Evolutionary conservation across 257 asterid species (phyloP), one percentile per base, ranked within the genome.

Genomic region (Capsicum chinense): DNA sequence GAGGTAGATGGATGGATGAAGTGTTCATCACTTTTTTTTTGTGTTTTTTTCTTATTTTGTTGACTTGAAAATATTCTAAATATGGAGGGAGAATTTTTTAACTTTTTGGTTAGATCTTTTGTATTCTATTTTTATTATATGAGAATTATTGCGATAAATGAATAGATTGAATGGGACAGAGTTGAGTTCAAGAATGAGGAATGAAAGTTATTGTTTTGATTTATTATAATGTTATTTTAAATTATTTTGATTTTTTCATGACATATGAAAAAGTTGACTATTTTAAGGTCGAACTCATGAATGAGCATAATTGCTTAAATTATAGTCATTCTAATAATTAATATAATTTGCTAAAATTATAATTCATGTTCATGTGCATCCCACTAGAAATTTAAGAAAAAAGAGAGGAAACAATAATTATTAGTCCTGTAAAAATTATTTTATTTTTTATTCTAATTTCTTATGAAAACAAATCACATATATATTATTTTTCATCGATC

Each of bases 191-290:
- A 37, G 13, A 68, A 39, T 7, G 5, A 42, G 7, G 21, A 4
- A 35, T 66, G 73, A 64, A 64, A 26, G n/a, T 12, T 7, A 68
- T 68, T 37, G 52, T 0, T 68, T 68, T 37, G 16, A 44, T 42
- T 70, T 26, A 26, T 1, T 70, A 42, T 70, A 17, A 70, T 69
- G 50, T 67, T 11, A 68, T 68, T 68, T 68, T 15, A 0, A 68
- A 68, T 39, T 7, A 8, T 68, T 68, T 68, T 68, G 54, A 9
- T 7, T 68, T 39, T 68, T 8, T 33, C 2, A 7, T 4, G 0
- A 69, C 26, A 69, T 39, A 71, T 71, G 79, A 71, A 71, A 9
- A 44, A 47, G 57, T 71, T 71, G 79, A 71, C 79, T 71, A 71
- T 71, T 71, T 71, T 47, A 69, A 9, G 57, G 54, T 71, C 81